These are phyloP conservation scores for Ceratocystis eucalypticola DNA, from an alignment of 2,329 filamentous ascomycete genomes.

Conservation along the genomic window DNA sequence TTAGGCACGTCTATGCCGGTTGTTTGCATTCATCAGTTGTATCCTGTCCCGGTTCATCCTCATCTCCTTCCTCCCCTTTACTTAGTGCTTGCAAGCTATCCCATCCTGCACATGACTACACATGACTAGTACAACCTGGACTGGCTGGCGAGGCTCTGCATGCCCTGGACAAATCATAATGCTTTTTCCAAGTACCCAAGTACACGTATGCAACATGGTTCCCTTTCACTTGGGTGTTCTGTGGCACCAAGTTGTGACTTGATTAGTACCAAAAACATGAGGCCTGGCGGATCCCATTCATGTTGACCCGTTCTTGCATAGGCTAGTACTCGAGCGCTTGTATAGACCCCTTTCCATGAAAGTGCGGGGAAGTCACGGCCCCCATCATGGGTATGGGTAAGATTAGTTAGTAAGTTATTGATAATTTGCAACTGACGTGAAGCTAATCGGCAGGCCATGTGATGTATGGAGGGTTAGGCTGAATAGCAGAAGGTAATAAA, in stretches of 20 bases:
- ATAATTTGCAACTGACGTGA: not conserved
- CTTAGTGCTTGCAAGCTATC: too few species aligned
- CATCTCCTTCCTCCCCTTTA: too few species aligned
- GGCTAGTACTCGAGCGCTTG: constrained; percentile 1
- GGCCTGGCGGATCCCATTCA: not conserved
- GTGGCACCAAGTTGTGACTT: not conserved
- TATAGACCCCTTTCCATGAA: not conserved
- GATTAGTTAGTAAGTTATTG: not conserved
- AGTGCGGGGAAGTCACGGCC: not conserved
- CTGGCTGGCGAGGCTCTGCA: not conserved
- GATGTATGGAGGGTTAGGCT: not conserved
- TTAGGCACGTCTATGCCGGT: not conserved
- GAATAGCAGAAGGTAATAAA: not conserved
- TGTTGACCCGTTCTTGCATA: not conserved
- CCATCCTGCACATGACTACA: not conserved
- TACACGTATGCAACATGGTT: not conserved
- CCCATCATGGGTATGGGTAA: not conserved
- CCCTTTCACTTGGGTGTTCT: not conserved
- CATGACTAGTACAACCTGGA: not conserved
- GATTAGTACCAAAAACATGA: not conserved
- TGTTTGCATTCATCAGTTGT: not conserved
- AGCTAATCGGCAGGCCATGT: not conserved
- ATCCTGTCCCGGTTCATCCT: not conserved
- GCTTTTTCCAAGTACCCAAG: not conserved
- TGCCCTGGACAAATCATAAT: not conserved